Base-by-base conservation (phyloP, 2,329 filamentous ascomycete genomes). In the Colletotrichum sp. region DNA sequence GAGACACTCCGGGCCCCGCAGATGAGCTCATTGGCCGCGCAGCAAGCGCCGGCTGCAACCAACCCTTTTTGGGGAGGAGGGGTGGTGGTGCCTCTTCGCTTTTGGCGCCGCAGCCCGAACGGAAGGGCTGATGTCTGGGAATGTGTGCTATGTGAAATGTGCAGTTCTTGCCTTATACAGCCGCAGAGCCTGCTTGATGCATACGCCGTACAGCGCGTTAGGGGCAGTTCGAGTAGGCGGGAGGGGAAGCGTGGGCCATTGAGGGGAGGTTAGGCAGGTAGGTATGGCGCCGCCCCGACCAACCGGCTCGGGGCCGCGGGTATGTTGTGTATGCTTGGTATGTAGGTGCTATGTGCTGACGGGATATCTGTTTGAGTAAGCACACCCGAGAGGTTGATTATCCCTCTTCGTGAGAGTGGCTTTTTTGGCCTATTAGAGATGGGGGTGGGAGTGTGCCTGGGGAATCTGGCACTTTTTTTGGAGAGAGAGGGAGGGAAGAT, bases 21-120 rank as follows among this genome's bases (percentile, higher is more conserved):
- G 11, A 19, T n/a, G 44, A 28, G 68, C 69, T 65, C 28, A 75
- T 75, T 75, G 73, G 73, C 30, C 59, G 59, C 22, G 59, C 57
- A 27, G 27, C 44, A 73, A 73, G 70, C 73, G 73, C 73, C 63
- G 30, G 25, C 57, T 68, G 73, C 64, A 60, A 36, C 64, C 70
- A 55, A 27, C 55, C 70, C 44, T 52, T 52, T 48, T 59, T 27
- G 44, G 44, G 39, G 39, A 48, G 44, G 44, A 22, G 44, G 44
- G 44, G 4, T 1, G n/a, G 55, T 16, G 27, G n/a, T 30, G 25
- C 55, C 55, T 59, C 55, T 30, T 57, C 19, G 16, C 15, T 59
- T 30, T 59, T 64, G 16, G 30, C 71, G 39, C 48, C 71, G 57
- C 70, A 32, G 32, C 61, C 19, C 61, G 34, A 34, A 27, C 34